Base-by-base conservation (phyloP, 306 rosid species). In the Acacia crassicarpa region DNA sequence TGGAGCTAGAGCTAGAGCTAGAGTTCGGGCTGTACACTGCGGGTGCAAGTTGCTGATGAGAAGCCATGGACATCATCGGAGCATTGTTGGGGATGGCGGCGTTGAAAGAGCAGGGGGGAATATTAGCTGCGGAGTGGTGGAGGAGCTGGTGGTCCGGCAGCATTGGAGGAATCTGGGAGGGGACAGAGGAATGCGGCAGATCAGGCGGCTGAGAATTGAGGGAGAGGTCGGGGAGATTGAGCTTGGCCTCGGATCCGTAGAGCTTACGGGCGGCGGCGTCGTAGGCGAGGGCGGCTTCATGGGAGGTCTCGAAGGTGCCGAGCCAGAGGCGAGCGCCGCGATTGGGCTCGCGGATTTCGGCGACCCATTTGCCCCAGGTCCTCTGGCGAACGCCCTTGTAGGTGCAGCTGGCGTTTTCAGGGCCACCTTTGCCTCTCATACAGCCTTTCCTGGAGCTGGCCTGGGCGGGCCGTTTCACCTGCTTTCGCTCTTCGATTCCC, bases 341-440 rank as follows among this genome's bases (percentile, higher is more conserved):
- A 11, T 93, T 93, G 53, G 98, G 99, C 62, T 93, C 99, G 0
- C 99, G 97, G 78, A 93, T 93, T 78, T 95, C 99, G 41, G 98
- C 99, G 22, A 95, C 99, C 99, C 99, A 95, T 84, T 93, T 95
- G 0, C 99, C 99, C 99, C 99, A 95, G 0, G 99, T 93, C 72
- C 99, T 86, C 81, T 95, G 99, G 2, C 99, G 86, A 8, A 95
- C 99, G 2, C 99, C 99, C 40, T 91, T 95, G 90, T 84, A 95
- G 75, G 94, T 84, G 90, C 99, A 95, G 41, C 63, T 78, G 0
- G 99, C 93, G 13, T 95, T 95, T 33, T 93, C 93, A 0, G 99
- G 99, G 35, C 98, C 99, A 4, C 99, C 99, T 66, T 95, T 95
- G 8, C 98, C 99, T 74, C 92, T 83, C 99, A 95, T 95, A 16